These are phyloP conservation scores for Naganishia sp. DNA, from an alignment of 1,284 basidiomycete species.

Conservation along the genomic window DNA sequence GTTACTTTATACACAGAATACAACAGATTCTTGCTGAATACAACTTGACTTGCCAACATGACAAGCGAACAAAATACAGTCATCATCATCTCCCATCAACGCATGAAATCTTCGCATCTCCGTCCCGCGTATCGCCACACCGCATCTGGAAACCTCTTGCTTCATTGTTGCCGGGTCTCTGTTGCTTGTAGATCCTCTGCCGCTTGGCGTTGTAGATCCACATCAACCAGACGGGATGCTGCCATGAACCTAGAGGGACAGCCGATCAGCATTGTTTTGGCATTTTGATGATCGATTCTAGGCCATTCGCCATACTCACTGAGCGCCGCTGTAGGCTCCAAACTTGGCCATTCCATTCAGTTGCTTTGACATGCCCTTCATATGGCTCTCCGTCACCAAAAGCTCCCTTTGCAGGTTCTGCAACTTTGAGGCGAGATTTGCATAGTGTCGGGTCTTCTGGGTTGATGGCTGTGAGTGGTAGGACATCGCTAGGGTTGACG, in stretches of 20 bases:
- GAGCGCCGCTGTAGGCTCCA: slow-evolving; percentile 47
- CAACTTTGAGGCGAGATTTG: slow-evolving; percentile 46
- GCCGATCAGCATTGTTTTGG: not conserved
- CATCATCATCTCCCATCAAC: no score
- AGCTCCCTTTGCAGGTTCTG: slow-evolving; percentile 45
- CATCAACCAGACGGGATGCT: slow-evolving; percentile 48
- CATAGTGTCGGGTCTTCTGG: slow-evolving; percentile 50
- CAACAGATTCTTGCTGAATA: no score
- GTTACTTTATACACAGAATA: no score
- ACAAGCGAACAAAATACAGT: no score
- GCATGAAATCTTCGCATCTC: no score
- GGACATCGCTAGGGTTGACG: slow-evolving; percentile 34
- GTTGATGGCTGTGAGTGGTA: slow-evolving; percentile 35
- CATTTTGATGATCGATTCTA: not conserved
- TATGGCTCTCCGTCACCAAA: slow-evolving; percentile 45
- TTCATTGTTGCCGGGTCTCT: not conserved
- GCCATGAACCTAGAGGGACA: slow-evolving; percentile 50
- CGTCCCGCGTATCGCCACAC: no score
- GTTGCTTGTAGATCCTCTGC: not conserved
- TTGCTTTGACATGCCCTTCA: slow-evolving; percentile 44
- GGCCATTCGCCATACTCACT: slow-evolving; percentile 42
- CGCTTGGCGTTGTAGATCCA: slow-evolving; percentile 41
- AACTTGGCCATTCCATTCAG: slow-evolving; percentile 47
- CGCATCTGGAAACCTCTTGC: no score
- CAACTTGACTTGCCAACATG: no score